Evolutionary conservation across 2,329 filamentous ascomycete genomes (phyloP).

Genomic region (Periconia sp.): DNA sequence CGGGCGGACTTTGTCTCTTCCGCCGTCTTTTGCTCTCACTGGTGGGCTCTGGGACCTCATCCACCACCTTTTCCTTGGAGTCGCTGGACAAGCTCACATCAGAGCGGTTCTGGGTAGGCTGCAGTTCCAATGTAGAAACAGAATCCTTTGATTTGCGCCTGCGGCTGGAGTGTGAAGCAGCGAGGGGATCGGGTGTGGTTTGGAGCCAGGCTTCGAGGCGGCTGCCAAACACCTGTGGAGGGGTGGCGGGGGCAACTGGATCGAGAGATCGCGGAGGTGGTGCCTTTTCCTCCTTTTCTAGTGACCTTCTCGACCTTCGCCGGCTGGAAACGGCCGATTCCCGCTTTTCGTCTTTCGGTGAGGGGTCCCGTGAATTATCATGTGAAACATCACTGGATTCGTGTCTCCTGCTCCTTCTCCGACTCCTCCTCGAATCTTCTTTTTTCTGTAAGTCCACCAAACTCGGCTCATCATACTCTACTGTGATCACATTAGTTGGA

Average conservation of each 20-base stretch:
- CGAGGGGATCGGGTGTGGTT: constrained; percentile 57
- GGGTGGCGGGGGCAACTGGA: constrained; percentile 33
- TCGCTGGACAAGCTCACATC: constrained; percentile 26
- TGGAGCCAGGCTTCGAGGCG: constrained; percentile 66
- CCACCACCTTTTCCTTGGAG: constrained; percentile 18
- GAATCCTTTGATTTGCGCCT: constrained; percentile 34
- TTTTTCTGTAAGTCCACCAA: constrained; percentile 14
- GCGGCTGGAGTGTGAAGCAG: constrained; percentile 48
- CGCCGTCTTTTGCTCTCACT: constrained; percentile 29
- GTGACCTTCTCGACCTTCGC: background rate
- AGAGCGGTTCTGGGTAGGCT: constrained; percentile 26
- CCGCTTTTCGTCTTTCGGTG: constrained; percentile 21
- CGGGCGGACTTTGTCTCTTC: constrained; percentile 25
- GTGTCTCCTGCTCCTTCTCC: constrained; percentile 29
- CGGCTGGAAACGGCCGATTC: constrained; percentile 27
- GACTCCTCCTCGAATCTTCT: constrained; percentile 30
- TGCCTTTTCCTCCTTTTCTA: constrained; percentile 21
- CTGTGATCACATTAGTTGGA: constrained; percentile 24
- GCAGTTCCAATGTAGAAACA: constrained; percentile 29
- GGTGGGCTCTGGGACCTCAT: constrained; percentile 23
- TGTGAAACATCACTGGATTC: constrained; percentile 26
- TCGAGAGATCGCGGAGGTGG: constrained; percentile 15
- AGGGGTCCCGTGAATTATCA: constrained; percentile 16
- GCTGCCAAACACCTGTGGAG: constrained; percentile 49
- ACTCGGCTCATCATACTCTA: constrained; percentile 29